These are phyloP conservation scores for Luffa aegyptiaca DNA, from an alignment of 306 rosid species.

Conservation along the genomic window DNA sequence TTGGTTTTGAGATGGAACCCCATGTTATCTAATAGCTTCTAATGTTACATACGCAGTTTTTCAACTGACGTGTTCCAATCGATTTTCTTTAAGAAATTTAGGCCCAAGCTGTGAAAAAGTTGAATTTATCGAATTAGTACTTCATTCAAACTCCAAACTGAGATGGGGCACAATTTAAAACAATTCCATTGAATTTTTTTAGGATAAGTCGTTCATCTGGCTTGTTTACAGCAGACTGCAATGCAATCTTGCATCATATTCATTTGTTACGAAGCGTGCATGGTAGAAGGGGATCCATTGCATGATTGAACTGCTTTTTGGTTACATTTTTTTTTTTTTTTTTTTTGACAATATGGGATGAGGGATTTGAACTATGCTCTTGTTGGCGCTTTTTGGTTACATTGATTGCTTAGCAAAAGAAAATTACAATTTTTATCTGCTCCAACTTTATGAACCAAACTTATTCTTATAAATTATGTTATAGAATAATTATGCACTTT, in stretches of 20 bases:
- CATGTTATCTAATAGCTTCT: conserved; percentile 35
- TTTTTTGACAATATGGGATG: too few species aligned
- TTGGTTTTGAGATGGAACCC: too few species aligned
- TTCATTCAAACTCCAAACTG: background rate
- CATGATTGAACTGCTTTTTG: background rate
- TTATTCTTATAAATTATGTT: background rate
- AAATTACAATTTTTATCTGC: background rate
- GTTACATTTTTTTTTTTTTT: too few species aligned
- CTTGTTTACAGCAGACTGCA: background rate
- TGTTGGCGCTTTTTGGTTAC: background rate
- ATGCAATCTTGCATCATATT: background rate
- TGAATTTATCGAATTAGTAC: background rate
- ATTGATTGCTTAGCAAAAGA: background rate
- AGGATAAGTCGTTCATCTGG: background rate
- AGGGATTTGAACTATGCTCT: too few species aligned
- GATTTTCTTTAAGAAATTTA: conserved; percentile 73
- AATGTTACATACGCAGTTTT: conserved; percentile 92
- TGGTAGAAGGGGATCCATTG: background rate
- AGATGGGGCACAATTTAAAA: background rate
- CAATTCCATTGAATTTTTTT: background rate
- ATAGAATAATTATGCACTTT: background rate
- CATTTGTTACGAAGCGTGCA: background rate
- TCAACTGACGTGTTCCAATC: conserved; percentile 61
- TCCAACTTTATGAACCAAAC: background rate
- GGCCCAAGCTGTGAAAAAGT: conserved; percentile 62